These are phyloP conservation scores for Amyloporia xantha DNA, from an alignment of 768 basidiomycete genomes.

Conservation along the genomic window DNA sequence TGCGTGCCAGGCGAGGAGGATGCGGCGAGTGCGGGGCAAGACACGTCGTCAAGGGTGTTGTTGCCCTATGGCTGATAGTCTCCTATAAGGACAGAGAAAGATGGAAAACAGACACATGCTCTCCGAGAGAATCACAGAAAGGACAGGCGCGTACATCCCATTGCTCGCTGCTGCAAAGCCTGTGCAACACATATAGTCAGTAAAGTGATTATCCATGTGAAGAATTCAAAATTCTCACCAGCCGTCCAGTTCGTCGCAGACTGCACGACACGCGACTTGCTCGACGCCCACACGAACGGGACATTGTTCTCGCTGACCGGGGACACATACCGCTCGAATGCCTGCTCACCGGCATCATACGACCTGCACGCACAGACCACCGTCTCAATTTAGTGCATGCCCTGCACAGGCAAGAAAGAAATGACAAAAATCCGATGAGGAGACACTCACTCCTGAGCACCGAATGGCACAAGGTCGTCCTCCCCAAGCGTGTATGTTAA, in stretches of 20 bases:
- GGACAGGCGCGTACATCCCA: constrained; percentile 35
- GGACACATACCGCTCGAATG: constrained; percentile 47
- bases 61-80: constrained; percentile 29
- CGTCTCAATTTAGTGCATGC: too few relatives aligned
- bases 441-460: constrained; percentile 56
- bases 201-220: too few relatives aligned
- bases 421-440: too few relatives aligned
- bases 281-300: constrained; percentile 50
- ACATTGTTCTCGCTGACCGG: constrained; percentile 37
- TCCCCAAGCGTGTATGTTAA: constrained; percentile 54
- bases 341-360: constrained; percentile 43
- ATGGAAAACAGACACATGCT: constrained; percentile 30
- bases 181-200: constrained; percentile 23
- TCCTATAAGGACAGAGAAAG: neutral
- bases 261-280: constrained; percentile 51
- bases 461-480: constrained; percentile 59
- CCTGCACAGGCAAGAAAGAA: too few relatives aligned
- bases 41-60: constrained; percentile 58
- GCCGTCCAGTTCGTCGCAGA: constrained; percentile 66
- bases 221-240: too few relatives aligned
- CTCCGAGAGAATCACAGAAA: constrained; percentile 55
- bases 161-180: constrained; percentile 56
- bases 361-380: too few relatives aligned
- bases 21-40: constrained; percentile 43
- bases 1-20: constrained; percentile 38